Conservation (phyloP, 73 alveolate genomes). For the Tetrahymena borealis region DNA sequence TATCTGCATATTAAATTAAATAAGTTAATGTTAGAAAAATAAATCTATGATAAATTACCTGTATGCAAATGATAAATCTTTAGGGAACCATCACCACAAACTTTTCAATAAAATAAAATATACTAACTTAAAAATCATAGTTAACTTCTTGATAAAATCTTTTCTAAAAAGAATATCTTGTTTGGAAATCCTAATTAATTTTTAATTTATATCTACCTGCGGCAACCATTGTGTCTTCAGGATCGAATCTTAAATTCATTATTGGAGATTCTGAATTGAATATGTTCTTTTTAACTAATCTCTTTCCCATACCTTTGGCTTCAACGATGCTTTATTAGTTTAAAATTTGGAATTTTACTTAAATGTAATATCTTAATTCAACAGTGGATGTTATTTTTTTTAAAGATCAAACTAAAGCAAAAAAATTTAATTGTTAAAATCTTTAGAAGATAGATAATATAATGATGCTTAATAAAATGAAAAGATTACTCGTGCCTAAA, state of each 20-base stretch:
- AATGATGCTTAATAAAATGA: neutral
- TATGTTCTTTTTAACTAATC: slow-evolving; percentile 9
- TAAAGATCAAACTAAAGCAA: neutral
- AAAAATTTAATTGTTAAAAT: neutral
- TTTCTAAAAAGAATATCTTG: neutral
- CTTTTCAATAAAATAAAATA: neutral
- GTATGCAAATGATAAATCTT: slow-evolving; percentile 66
- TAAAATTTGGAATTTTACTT: no score
- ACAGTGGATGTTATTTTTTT: no score
- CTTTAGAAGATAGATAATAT: no score
- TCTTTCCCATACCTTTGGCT: slow-evolving; percentile 16
- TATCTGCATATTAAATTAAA: slow-evolving; percentile 41
- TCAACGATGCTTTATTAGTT: slow-evolving; percentile 33
- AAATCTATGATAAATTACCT: slow-evolving; percentile 45
- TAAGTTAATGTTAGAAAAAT: neutral
- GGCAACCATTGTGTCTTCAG: slow-evolving; percentile 62
- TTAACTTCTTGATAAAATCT: no score
- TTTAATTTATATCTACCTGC: slow-evolving; percentile 37
- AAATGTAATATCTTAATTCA: no score
- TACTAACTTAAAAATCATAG: no score
- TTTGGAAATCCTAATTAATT: neutral
- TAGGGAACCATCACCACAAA: slow-evolving; percentile 67
- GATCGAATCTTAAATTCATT: slow-evolving; percentile 68
- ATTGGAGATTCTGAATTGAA: slow-evolving; percentile 29
- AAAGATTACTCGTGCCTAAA: neutral